phyloP scores from a whole-genome alignment of 169 alveolate genomes.

The Miamiensis avidus region DNA sequence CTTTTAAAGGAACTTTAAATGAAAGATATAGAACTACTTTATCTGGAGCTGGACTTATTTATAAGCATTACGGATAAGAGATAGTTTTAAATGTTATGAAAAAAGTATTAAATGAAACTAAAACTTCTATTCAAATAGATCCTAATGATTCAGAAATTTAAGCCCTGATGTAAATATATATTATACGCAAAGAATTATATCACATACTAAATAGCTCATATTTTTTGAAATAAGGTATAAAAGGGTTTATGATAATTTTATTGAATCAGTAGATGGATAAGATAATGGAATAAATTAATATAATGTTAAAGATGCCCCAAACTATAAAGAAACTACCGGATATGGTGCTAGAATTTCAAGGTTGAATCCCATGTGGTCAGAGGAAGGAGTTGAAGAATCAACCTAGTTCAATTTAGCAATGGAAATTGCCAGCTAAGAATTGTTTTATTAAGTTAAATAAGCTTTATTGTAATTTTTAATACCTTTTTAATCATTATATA shows the following conservation, averaged over 20 bases:
- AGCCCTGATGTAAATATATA: not conserved
- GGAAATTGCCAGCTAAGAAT: constrained; percentile 67
- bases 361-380: constrained; percentile 79
- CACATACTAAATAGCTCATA: not conserved
- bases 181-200: not conserved
- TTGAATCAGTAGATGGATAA: constrained; percentile 73
- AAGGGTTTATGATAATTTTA: constrained; percentile 57
- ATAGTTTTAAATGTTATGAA: constrained; percentile 45
- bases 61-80: constrained; percentile 80
- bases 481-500: not conserved
- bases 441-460: constrained; percentile 14
- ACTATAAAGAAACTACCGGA: constrained; percentile 54
- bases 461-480: constrained; percentile 30
- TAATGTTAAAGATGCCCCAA: constrained; percentile 32
- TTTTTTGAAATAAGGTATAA: constrained; percentile 31
- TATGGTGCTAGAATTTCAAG: constrained; percentile 61
- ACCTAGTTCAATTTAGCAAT: constrained; percentile 68
- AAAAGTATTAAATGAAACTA: constrained; percentile 6
- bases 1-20: constrained; percentile 61
- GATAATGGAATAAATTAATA: constrained; percentile 78
- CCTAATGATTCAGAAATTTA: not conserved
- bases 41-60: constrained; percentile 75
- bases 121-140: not conserved
- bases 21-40: constrained; percentile 41
- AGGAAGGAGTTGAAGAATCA: constrained; percentile 47